phyloP scores from a whole-genome alignment of 805 yeast species.

The Blastobotrys mokoenaii region DNA sequence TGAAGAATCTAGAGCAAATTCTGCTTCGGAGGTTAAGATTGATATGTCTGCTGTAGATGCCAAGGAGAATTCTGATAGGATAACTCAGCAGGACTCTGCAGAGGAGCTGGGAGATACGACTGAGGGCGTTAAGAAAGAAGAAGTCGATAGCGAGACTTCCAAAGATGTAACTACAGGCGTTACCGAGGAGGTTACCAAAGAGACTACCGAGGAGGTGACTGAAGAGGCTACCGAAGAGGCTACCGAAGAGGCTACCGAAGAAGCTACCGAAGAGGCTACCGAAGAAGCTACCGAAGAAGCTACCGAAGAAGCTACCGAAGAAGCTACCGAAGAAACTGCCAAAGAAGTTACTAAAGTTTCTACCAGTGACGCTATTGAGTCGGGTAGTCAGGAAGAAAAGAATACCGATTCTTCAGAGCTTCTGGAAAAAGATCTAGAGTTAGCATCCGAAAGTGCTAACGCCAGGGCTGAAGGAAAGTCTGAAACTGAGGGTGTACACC shows the following conservation, averaged over 20 bases:
- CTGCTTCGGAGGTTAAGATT: neutral
- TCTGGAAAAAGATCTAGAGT: too few species aligned
- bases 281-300: neutral
- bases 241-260: neutral
- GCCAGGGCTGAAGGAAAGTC: too few species aligned
- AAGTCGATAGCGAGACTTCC: neutral
- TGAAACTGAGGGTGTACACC: too few species aligned
- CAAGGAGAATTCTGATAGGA: too few species aligned
- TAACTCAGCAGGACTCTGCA: neutral
- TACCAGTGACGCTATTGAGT: too few species aligned
- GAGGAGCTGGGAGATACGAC: too few species aligned
- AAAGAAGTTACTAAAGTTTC: too few species aligned
- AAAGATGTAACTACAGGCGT: neutral
- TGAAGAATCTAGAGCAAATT: neutral
- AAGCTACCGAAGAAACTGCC: neutral
- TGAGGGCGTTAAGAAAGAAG: neutral
- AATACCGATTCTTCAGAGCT: too few species aligned
- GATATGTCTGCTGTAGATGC: too few species aligned
- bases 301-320: neutral
- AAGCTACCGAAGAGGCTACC: neutral
- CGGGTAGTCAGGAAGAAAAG: too few species aligned
- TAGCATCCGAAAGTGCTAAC: too few species aligned
- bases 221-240: neutral
- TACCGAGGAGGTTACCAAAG: neutral
- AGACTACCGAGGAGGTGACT: neutral